Conservation (phyloP, 768 basidiomycete species). For the Mycena leptocephala region DNA sequence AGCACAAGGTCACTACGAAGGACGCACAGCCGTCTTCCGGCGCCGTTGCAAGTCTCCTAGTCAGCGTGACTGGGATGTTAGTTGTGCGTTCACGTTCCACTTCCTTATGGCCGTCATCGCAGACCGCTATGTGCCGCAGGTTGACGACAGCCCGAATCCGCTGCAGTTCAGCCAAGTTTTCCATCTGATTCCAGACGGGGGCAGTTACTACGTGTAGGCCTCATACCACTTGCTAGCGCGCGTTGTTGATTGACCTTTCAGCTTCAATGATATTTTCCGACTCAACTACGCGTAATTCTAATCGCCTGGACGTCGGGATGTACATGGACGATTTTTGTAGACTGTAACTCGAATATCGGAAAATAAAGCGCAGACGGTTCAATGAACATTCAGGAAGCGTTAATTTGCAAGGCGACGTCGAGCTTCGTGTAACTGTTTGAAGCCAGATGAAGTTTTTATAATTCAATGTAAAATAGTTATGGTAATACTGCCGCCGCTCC, state of each 20-base stretch:
- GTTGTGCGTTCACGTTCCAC: constrained; percentile 66
- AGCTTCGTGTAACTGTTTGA: too few species aligned
- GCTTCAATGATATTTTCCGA: constrained; percentile 94
- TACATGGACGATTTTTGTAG: too few species aligned
- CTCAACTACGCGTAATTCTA: constrained; percentile 78
- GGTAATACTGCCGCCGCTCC: constrained; percentile 35
- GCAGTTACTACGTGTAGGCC: constrained; percentile 89
- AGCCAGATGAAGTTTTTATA: neutral
- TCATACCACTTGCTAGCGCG: neutral
- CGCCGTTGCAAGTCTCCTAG: constrained; percentile 71
- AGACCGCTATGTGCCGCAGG: constrained; percentile 57
- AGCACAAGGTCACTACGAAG: constrained; percentile 85
- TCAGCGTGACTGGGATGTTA: constrained; percentile 91
- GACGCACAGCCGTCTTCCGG: constrained; percentile 91
- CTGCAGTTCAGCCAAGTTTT: constrained; percentile 94
- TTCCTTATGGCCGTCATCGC: neutral
- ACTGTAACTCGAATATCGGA: too few species aligned
- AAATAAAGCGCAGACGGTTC: neutral
- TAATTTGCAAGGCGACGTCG: too few species aligned
- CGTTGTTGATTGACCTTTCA: constrained; percentile 45
- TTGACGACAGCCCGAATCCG: constrained; percentile 86
- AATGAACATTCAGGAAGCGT: neutral
- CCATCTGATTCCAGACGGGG: constrained; percentile 86
- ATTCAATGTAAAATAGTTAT: neutral
- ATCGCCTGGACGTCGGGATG: neutral